These are phyloP conservation scores for Talaromyces sp. DNA, from an alignment of 2,329 filamentous ascomycete species.

Conservation along the genomic window DNA sequence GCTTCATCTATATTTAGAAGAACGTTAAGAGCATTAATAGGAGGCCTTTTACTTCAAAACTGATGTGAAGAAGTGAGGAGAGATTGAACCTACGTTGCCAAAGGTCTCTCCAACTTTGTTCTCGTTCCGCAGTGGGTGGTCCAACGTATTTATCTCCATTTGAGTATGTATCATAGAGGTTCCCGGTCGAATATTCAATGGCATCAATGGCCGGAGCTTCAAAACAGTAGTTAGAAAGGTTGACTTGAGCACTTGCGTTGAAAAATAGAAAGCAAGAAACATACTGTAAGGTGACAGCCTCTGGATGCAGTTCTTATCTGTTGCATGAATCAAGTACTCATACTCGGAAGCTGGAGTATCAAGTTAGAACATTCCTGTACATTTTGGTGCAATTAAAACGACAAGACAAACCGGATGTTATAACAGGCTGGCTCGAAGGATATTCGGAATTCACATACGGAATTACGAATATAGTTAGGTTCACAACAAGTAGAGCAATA, in stretches of 20 bases:
- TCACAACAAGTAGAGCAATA: neutral
- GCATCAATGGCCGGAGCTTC: constrained; percentile 1
- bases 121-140: neutral
- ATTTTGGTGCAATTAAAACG: neutral
- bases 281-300: constrained; percentile 1
- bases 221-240: neutral
- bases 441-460: neutral
- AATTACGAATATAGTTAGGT: neutral
- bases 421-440: neutral
- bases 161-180: neutral
- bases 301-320: constrained; percentile 2
- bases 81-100: constrained; percentile 1
- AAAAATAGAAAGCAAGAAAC: neutral
- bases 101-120: constrained; percentile 1
- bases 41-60: neutral
- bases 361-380: neutral
- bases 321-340: neutral
- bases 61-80: neutral
- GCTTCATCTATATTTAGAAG: neutral
- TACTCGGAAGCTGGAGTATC: neutral
- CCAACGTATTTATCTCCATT: neutral
- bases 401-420: neutral
- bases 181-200: neutral
- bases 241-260: too few relatives aligned
- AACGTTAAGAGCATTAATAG: neutral